These are phyloP conservation scores for Hirschioporus abietinus DNA, from an alignment of 768 basidiomycete genomes.

Conservation along the genomic window DNA sequence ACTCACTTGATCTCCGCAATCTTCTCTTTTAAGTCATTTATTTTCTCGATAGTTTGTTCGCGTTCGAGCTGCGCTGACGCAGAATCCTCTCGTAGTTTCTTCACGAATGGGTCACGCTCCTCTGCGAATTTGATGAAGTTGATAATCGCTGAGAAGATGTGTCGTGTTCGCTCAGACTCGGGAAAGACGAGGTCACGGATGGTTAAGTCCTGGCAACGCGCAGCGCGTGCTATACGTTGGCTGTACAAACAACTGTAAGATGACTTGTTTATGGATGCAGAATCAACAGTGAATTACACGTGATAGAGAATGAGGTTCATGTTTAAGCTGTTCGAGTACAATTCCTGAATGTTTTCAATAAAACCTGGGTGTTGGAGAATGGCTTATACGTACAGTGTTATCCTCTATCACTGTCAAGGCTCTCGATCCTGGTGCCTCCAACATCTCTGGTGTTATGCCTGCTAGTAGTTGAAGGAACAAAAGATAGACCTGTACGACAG, in stretches of 20 bases:
- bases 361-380: too few relatives aligned
- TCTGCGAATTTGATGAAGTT: conserved; percentile 91
- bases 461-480: conserved; percentile 72
- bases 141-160: conserved; percentile 81
- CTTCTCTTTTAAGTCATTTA: conserved; percentile 44
- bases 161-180: conserved; percentile 66
- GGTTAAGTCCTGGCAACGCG: conserved; percentile 72
- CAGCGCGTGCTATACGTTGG: conserved; percentile 64
- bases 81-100: conserved; percentile 56
- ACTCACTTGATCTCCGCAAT: conserved; percentile 55
- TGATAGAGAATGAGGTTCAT: conserved; percentile 67
- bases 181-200: conserved; percentile 70
- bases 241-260: conserved; percentile 27
- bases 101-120: conserved; percentile 59
- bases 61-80: conserved; percentile 54
- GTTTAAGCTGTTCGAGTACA: conserved; percentile 53
- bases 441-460: conserved; percentile 49
- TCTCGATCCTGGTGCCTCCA: conserved; percentile 54
- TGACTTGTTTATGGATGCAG: background rate
- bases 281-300: conserved; percentile 38
- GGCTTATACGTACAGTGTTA: conserved; percentile 41
- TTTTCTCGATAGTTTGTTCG: conserved; percentile 46
- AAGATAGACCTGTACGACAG: conserved; percentile 64
- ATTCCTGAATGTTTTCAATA: conserved; percentile 41
- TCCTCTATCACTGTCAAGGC: conserved; percentile 46